phyloP scores from a whole-genome alignment of 2,329 filamentous ascomycete genomes.

The Trichoderma endophyticum region DNA sequence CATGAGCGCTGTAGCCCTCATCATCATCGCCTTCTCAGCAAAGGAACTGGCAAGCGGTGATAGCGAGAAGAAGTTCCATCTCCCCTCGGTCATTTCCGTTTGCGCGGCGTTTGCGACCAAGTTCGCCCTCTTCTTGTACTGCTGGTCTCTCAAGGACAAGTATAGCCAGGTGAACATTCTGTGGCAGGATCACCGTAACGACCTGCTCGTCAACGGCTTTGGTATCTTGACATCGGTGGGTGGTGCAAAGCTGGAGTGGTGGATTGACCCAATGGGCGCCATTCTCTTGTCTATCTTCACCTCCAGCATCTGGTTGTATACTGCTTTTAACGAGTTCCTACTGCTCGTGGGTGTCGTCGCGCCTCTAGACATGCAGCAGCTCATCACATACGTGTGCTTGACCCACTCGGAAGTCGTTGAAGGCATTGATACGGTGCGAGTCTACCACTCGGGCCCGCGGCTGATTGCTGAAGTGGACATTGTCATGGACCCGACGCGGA shows the following conservation, averaged over 20 bases:
- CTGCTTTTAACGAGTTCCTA: conserved; percentile 85
- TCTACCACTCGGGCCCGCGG: conserved; percentile 84
- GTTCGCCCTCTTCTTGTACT: conserved; percentile 80
- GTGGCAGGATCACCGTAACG: conserved; percentile 96
- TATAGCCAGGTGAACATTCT: conserved; percentile 90
- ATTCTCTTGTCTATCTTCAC: conserved; percentile 79
- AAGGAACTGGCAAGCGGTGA: conserved; percentile 61
- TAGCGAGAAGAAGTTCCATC: conserved; percentile 64
- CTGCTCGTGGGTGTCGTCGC: conserved; percentile 87
- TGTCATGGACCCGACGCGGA: conserved; percentile 77
- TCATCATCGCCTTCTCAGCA: conserved; percentile 85
- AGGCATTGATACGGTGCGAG: conserved; percentile 91
- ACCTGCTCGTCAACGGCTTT: conserved; percentile 93
- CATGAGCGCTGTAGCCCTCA: conserved; percentile 88
- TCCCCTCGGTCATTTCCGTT: conserved; percentile 83
- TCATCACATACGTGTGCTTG: conserved; percentile 88
- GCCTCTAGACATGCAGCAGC: conserved; percentile 79
- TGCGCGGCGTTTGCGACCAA: conserved; percentile 82
- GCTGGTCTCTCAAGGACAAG: conserved; percentile 83
- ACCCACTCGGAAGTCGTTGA: conserved; percentile 80
- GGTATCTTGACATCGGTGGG: conserved; percentile 89
- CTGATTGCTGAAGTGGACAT: conserved; percentile 95
- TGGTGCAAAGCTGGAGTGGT: conserved; percentile 85
- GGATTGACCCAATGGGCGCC: conserved; percentile 91
- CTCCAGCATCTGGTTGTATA: conserved; percentile 75